Percentiles rank a stretch among this genome's conserved stretches.
These are phyloP conservation scores for Spizellomyces sp. DNA, from an alignment of 192 early-diverging fungal genomes.

Conservation along the genomic window DNA sequence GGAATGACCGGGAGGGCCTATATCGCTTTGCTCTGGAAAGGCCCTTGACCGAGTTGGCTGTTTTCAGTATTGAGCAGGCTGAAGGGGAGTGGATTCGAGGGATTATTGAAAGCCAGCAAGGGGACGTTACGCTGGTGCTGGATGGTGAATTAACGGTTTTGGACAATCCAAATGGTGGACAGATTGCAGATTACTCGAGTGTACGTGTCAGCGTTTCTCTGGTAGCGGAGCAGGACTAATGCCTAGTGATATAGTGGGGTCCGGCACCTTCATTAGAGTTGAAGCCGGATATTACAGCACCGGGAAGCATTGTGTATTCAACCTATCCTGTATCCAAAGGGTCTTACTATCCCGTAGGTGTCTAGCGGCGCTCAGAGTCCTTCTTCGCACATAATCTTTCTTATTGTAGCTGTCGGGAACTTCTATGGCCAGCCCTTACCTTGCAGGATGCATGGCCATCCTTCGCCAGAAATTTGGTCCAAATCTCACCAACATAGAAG, in stretches of 20 bases:
- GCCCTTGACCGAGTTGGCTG: not conserved
- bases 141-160: slow-evolving; percentile 1
- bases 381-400: not conserved
- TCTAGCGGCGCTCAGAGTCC: not conserved
- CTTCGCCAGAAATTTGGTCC: slow-evolving; percentile 9
- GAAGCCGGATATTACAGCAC: slow-evolving; percentile 3
- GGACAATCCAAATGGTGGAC: slow-evolving; percentile 9
- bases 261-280: slow-evolving; percentile 2
- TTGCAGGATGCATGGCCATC: not conserved
- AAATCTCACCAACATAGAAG: not conserved
- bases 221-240: not conserved
- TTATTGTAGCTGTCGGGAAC: slow-evolving; percentile 9
- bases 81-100: not conserved
- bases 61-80: not conserved
- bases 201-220: not conserved
- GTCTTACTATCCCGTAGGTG: not conserved
- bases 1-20: not conserved
- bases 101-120: not conserved
- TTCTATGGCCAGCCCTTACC: slow-evolving; percentile 4
- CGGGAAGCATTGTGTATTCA: not conserved
- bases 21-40: slow-evolving; percentile 8
- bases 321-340: not conserved
- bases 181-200: not conserved
- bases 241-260: slow-evolving; percentile 1
- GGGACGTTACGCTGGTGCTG: not conserved